A percentile compares a stretch with the other conserved stretches of the same genome.
Evolutionary conservation across 169 alveolate genomes (phyloP).

Genomic region (Perkinsus marinus): DNA sequence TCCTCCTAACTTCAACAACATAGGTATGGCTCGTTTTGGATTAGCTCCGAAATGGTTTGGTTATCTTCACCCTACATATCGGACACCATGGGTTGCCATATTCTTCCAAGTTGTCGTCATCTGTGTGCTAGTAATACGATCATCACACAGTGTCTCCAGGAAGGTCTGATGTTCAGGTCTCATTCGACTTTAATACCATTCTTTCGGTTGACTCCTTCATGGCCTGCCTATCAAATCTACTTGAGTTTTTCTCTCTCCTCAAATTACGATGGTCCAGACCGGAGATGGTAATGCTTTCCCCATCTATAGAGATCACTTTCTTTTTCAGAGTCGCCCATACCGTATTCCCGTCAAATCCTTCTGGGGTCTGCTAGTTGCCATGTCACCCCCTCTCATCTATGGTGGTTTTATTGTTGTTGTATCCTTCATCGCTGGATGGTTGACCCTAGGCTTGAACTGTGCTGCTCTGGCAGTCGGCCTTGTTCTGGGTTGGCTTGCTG

Average conservation of each 20-base stretch:
- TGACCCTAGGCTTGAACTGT: neutral
- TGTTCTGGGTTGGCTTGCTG: neutral
- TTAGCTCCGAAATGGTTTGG: neutral
- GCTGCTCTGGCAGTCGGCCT: neutral
- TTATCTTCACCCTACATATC: neutral
- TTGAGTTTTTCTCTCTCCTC: neutral
- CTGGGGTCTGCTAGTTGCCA: neutral
- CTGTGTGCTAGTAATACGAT: neutral
- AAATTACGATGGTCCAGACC: neutral
- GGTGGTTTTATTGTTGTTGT: neutral
- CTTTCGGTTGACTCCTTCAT: neutral
- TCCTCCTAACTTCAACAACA: no score
- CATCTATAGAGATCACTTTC: neutral
- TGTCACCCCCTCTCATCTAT: neutral
- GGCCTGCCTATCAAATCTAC: neutral
- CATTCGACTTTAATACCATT: neutral
- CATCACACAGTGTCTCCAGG: neutral
- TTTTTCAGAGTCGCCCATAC: neutral
- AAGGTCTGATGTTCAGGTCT: neutral
- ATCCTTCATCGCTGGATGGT: neutral
- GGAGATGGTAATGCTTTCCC: neutral
- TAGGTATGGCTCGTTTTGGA: neutral
- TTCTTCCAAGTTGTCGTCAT: neutral
- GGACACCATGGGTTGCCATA: neutral
- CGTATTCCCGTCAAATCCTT: neutral